Evolutionary conservation across 1,284 basidiomycete species (phyloP).

Genomic region (Boletus smithii): DNA sequence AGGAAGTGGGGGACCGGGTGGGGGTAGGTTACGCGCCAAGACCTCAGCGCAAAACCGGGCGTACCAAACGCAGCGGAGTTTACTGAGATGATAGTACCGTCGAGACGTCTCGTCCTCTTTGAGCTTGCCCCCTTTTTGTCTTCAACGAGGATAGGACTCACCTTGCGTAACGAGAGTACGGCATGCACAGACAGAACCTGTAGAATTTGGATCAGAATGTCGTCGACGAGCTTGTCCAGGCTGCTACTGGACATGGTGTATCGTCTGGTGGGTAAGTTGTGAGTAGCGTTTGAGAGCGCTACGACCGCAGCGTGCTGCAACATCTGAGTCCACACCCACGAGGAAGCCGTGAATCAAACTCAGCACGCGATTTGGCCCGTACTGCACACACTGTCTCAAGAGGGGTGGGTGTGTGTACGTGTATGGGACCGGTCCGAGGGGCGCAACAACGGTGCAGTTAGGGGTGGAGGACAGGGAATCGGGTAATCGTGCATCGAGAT

Average conservation of each 20-base stretch:
- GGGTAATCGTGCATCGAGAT: not conserved
- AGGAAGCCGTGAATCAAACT: not conserved
- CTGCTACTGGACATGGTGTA: slow-evolving; percentile 7
- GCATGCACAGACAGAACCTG: slow-evolving; percentile 12
- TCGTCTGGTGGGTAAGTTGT: not conserved
- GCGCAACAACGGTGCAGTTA: not conserved
- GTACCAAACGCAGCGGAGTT: slow-evolving; percentile 25
- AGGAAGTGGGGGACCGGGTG: slow-evolving; percentile 16
- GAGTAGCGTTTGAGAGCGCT: slow-evolving; percentile 5
- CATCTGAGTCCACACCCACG: slow-evolving; percentile 4
- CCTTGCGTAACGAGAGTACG: slow-evolving; percentile 23
- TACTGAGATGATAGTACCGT: slow-evolving; percentile 29
- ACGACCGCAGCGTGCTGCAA: not conserved
- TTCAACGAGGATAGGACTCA: slow-evolving; percentile 5
- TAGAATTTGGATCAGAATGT: slow-evolving; percentile 23
- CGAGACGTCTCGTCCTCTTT: slow-evolving; percentile 22
- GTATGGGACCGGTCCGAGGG: not conserved
- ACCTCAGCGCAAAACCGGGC: slow-evolving; percentile 23
- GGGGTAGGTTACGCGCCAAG: slow-evolving; percentile 21
- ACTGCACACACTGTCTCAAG: not conserved
- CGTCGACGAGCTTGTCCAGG: slow-evolving; percentile 28
- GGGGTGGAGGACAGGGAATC: not conserved
- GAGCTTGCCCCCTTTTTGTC: not conserved
- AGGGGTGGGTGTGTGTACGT: not conserved
- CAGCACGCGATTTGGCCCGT: not conserved